Evolutionary conservation across 495 filamentous ascomycete genomes (phyloP).

Genomic region (Xylaria palmicola): DNA sequence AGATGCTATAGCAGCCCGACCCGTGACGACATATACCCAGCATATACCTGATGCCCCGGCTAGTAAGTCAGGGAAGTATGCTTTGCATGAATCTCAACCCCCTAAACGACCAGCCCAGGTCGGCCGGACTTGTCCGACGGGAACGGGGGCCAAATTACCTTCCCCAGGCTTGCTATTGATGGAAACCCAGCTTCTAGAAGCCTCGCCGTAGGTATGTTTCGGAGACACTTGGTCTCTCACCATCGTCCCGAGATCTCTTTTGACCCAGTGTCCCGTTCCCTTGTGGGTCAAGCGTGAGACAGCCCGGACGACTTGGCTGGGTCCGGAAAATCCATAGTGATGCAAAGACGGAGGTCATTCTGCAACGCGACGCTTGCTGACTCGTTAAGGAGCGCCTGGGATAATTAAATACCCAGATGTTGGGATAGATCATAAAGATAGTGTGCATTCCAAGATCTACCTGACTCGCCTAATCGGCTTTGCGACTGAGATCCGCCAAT

Average conservation of each 20-base stretch:
- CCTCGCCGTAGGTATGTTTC: neutral
- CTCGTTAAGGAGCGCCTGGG: neutral
- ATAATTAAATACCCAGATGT: neutral
- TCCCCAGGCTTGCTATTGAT: neutral
- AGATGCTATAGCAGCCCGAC: constrained; percentile 6
- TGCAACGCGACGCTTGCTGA: neutral
- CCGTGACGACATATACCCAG: neutral
- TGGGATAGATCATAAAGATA: neutral
- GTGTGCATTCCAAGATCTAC: neutral
- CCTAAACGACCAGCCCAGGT: neutral
- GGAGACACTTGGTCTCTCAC: neutral
- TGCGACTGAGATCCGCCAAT: neutral
- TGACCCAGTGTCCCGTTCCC: neutral
- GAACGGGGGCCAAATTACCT: neutral
- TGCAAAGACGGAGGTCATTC: neutral
- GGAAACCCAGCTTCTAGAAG: constrained; percentile 5
- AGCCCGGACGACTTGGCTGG: neutral
- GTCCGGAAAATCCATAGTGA: neutral
- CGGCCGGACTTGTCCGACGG: neutral
- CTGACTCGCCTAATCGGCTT: constrained; percentile 1
- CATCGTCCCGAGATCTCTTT: too few species aligned
- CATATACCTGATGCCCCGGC: neutral
- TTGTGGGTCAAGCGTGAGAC: constrained; percentile 4
- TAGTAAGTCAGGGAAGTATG: neutral
- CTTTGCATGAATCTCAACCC: constrained; percentile 11